Evolutionary conservation across 2,329 filamentous ascomycete species (phyloP).

Genomic region (Dichotomopilus funicola): DNA sequence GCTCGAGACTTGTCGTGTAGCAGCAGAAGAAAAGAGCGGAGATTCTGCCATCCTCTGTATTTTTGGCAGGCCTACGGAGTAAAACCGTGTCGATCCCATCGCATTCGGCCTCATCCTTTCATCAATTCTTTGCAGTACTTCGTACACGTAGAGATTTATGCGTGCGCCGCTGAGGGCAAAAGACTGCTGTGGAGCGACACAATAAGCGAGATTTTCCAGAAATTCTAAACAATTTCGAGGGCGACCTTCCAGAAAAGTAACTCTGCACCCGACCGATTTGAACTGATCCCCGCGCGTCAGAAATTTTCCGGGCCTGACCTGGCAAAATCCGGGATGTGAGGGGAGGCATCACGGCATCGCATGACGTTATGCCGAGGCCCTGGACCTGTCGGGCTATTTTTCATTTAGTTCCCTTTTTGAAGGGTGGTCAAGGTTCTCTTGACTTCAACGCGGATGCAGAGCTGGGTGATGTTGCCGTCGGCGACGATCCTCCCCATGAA

Average conservation of each 20-base stretch:
- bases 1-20: too few relatives aligned
- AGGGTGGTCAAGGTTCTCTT: too few relatives aligned
- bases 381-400: neutral
- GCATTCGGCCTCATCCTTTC: neutral
- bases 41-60: too few relatives aligned
- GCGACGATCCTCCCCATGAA: too few relatives aligned
- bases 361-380: neutral
- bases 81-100: neutral
- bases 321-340: neutral
- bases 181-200: too few relatives aligned
- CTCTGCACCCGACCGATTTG: neutral
- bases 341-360: neutral
- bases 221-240: neutral
- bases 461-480: too few relatives aligned
- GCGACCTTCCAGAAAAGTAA: neutral
- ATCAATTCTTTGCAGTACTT: conserved; percentile 1
- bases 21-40: too few relatives aligned
- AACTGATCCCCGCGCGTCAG: neutral
- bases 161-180: neutral
- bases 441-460: too few relatives aligned
- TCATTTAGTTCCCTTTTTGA: too few relatives aligned
- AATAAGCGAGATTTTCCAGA: too few relatives aligned
- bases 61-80: too few relatives aligned
- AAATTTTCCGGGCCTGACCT: neutral
- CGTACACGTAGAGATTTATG: neutral